Evolutionary conservation across 495 filamentous ascomycete species (phyloP).

Genomic region (Jackrogersella minutella): DNA sequence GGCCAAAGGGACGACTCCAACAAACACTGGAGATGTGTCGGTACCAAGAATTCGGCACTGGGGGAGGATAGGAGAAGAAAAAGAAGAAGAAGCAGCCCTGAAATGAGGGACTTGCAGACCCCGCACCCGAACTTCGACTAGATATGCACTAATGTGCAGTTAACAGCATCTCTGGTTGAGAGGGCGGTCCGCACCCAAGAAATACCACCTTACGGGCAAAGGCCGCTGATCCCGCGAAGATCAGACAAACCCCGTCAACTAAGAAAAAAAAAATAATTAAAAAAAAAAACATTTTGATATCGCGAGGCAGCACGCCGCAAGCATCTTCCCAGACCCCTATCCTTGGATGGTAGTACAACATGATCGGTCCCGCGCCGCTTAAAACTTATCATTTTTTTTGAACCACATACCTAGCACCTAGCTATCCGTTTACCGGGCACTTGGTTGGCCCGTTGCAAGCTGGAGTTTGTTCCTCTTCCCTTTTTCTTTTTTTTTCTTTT

Average conservation of each 20-base stretch:
- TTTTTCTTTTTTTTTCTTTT: slow-evolving; percentile 2
- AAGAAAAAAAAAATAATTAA: too few relatives aligned
- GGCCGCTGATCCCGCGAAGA: slow-evolving; percentile 15
- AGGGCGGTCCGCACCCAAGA: slow-evolving; percentile 8
- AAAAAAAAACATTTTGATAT: too few relatives aligned
- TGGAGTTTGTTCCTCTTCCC: too few relatives aligned
- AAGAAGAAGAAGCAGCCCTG: slow-evolving; percentile 4
- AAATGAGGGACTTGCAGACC: slow-evolving; percentile 27
- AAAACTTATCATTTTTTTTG: too few relatives aligned
- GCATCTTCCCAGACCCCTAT: slow-evolving; percentile 15
- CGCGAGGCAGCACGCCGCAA: slow-evolving; percentile 23
- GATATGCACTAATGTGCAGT: slow-evolving; percentile 6
- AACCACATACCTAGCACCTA: too few relatives aligned
- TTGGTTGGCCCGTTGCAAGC: too few relatives aligned
- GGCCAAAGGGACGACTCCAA: slow-evolving; percentile 6
- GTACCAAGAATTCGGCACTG: slow-evolving; percentile 33
- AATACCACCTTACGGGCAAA: slow-evolving; percentile 1
- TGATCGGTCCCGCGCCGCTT: slow-evolving; percentile 12
- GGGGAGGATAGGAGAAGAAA: too few relatives aligned
- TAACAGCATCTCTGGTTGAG: slow-evolving; percentile 1
- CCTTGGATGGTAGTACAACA: slow-evolving; percentile 29
- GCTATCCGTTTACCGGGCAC: too few relatives aligned
- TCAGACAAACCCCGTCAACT: slow-evolving; percentile 10
- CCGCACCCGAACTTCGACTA: slow-evolving; percentile 26
- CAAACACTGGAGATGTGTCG: slow-evolving; percentile 12